Evolutionary conservation across 345 rosid genomes (phyloP), one percentile per base, ranked within the genome.

Genomic region (Physaria fendleri): DNA sequence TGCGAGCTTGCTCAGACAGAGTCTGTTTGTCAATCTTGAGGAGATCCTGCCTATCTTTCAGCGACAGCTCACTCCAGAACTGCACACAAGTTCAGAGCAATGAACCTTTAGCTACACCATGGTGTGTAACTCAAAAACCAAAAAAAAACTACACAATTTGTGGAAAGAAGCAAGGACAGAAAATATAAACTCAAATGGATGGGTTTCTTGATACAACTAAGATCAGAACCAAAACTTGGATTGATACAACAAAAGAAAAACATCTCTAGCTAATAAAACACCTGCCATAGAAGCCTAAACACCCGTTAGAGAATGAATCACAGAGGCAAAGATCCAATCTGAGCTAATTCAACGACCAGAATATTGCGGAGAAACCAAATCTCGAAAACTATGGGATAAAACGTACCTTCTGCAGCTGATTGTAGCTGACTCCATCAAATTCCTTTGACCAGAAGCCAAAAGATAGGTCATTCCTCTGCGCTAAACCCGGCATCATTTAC

Each of bases 1-100:
- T 93, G 11, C 95, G 95, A 73, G 95, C 97, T 78, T 89, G 95
- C 78, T 89, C 95, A 71, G 89, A 81, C 34, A 93, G 78, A 39
- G 82, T 73, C 66, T 93, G 99, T 68, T 93, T 89, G 74, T 89
- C 97, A 64, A 89, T 82, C 79, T 77, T 79, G 43, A 93, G 76
- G 14, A 93, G 90, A 64, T 82, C 78, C 68, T 76, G 94, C 15
- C 97, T 79, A 33, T 79, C 81, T 73, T 77, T 81, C 8, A 62
- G 77, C 0, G 91, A 57, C 62, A 87, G 64, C 60, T 81, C 92
- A 74, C 76, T 78, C 97, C 97, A 93, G 68, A 84, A 93, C 99
- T 89, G 64, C 62, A 64, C 35, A 76, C 22, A 59, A 62, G 38
- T 28, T 51, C 22, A 65, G 2, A 71, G 51, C 42, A 61, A 24